Percentiles rank a stretch among this genome's conserved stretches.
phyloP scores from a whole-genome alignment of 2,329 filamentous ascomycete species.

The Verticillium isaacii region DNA sequence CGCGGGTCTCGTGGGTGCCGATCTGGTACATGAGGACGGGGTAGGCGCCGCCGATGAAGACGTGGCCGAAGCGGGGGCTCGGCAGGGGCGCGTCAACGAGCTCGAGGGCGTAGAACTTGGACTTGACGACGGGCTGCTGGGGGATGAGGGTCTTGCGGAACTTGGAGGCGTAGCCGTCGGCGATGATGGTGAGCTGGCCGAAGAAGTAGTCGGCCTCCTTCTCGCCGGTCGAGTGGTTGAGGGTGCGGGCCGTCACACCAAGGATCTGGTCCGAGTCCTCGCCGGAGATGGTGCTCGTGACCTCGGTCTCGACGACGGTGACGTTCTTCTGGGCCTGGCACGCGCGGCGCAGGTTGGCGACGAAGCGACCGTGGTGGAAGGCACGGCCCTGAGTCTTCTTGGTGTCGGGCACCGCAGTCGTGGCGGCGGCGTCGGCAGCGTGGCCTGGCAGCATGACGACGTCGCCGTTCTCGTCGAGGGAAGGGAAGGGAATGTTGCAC shows the following conservation, averaged over 20 bases:
- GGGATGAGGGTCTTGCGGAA: slow-evolving; percentile 78
- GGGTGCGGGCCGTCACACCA: slow-evolving; percentile 73
- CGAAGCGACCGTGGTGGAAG: slow-evolving; percentile 95
- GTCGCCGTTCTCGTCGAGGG: slow-evolving; percentile 43
- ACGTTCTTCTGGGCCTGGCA: slow-evolving; percentile 77
- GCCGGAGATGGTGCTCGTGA: slow-evolving; percentile 67
- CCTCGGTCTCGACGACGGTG: slow-evolving; percentile 86
- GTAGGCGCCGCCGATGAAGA: slow-evolving; percentile 70
- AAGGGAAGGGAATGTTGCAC: slow-evolving; percentile 76
- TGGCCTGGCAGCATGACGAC: slow-evolving; percentile 22
- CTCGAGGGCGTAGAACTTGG: slow-evolving; percentile 91
- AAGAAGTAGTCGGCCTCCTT: slow-evolving; percentile 75
- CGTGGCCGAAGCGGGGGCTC: slow-evolving; percentile 72
- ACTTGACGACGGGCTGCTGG: slow-evolving; percentile 64
- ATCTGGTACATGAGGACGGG: slow-evolving; percentile 96
- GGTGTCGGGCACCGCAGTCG: slow-evolving; percentile 13
- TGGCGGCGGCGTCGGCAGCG: not conserved
- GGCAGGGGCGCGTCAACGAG: slow-evolving; percentile 83
- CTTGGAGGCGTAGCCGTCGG: slow-evolving; percentile 88
- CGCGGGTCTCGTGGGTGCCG: slow-evolving; percentile 87
- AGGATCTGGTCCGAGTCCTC: slow-evolving; percentile 67
- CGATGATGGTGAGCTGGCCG: slow-evolving; percentile 79
- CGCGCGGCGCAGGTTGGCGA: slow-evolving; percentile 72
- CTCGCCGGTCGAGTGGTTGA: slow-evolving; percentile 47
- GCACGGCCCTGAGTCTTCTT: slow-evolving; percentile 59